These are phyloP conservation scores for Trifolium dubium DNA, from an alignment of 306 rosid species.

Conservation along the genomic window DNA sequence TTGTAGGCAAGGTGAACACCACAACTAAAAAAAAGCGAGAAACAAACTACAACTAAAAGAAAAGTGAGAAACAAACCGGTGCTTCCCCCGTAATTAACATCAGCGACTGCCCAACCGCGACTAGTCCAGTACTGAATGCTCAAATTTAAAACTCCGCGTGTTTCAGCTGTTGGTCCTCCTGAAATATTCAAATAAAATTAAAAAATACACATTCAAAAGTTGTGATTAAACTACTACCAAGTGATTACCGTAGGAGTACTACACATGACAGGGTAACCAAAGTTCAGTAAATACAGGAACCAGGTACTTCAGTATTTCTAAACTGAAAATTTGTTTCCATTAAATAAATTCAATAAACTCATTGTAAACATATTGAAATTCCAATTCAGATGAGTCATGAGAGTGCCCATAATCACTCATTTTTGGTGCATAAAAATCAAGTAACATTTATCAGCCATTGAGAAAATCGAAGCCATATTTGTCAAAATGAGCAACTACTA, in stretches of 20 bases:
- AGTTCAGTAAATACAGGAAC: conserved; percentile 22
- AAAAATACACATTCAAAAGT: background rate
- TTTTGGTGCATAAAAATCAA: too few relatives aligned
- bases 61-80: conserved; percentile 71
- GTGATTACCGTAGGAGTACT: conserved; percentile 5
- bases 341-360: conserved; percentile 22
- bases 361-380: conserved; percentile 12
- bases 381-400: conserved; percentile 13
- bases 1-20: conserved; percentile 11
- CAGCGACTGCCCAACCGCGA: conserved; percentile 89
- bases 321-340: conserved; percentile 6
- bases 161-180: conserved; percentile 95
- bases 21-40: background rate
- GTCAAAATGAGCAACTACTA: too few relatives aligned
- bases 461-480: too few relatives aligned
- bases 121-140: conserved; percentile 93
- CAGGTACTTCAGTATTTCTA: too few relatives aligned
- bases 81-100: conserved; percentile 98
- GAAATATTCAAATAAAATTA: conserved; percentile 45
- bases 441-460: too few relatives aligned
- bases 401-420: too few relatives aligned
- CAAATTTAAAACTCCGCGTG: conserved; percentile 73
- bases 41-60: background rate
- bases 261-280: conserved; percentile 21
- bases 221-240: background rate